Conservation (phyloP, 1,139 yeast genomes). For the Scheffersomyces titani region DNA sequence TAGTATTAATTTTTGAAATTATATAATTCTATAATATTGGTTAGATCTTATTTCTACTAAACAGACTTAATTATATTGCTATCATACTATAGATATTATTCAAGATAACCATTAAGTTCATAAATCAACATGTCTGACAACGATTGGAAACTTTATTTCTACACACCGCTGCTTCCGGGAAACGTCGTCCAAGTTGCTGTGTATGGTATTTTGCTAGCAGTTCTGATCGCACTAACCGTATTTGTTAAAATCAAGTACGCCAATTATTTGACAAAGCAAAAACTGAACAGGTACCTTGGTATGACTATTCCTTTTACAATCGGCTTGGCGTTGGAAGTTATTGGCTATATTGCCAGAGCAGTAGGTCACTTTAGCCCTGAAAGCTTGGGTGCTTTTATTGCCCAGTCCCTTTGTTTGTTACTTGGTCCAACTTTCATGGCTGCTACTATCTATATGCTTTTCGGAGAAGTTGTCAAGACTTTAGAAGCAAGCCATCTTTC, state of each 20-base stretch:
- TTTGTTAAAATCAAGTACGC: no score
- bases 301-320: constrained; percentile 19
- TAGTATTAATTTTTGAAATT: no score
- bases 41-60: no score
- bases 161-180: no score
- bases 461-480: constrained; percentile 32
- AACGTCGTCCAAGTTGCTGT: no score
- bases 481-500: constrained; percentile 27
- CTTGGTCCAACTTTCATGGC: constrained; percentile 48
- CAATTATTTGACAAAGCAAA: neutral
- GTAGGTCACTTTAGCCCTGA: constrained; percentile 14
- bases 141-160: no score
- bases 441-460: constrained; percentile 46
- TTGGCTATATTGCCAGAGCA: constrained; percentile 37
- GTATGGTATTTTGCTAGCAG: no score
- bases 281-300: neutral
- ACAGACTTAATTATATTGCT: no score
- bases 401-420: constrained; percentile 31
- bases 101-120: no score
- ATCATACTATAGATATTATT: no score
- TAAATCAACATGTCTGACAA: no score
- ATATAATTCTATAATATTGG: no score
- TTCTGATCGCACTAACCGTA: constrained; percentile 15
- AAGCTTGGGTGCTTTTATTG: constrained; percentile 27
- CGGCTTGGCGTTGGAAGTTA: constrained; percentile 25